Evolutionary conservation across 768 basidiomycete species (phyloP).

Genomic region (Lentinula raphanica): DNA sequence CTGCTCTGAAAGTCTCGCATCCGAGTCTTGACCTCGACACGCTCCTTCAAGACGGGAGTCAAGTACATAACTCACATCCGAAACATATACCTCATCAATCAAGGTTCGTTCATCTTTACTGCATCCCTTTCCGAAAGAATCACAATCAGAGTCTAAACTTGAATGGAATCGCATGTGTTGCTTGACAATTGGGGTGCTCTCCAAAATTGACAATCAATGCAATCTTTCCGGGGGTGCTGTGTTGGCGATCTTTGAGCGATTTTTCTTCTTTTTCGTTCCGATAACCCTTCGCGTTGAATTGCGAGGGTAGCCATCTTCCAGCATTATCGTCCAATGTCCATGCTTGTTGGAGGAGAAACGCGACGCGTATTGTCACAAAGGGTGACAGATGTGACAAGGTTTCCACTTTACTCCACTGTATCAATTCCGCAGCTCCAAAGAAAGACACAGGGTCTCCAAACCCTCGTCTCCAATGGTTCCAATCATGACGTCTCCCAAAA

Average conservation of each 20-base stretch:
- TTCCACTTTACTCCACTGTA: background rate
- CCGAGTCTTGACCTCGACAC: too few relatives aligned
- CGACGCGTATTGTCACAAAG: background rate
- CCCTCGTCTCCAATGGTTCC: slow-evolving; percentile 2
- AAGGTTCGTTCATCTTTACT: background rate
- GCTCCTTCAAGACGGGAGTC: too few relatives aligned
- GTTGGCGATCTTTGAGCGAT: too few relatives aligned
- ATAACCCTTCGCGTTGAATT: too few relatives aligned
- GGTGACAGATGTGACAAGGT: background rate
- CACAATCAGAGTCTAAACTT: background rate
- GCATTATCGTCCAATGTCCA: too few relatives aligned
- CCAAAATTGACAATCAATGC: background rate
- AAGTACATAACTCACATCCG: too few relatives aligned
- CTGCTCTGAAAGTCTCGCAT: too few relatives aligned
- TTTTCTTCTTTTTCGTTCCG: too few relatives aligned
- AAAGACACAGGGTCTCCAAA: background rate
- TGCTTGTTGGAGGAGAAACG: background rate
- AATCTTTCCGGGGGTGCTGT: too few relatives aligned
- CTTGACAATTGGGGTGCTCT: background rate
- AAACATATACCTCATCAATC: background rate
- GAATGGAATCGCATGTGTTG: background rate
- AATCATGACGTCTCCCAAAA: background rate
- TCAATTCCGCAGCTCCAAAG: background rate
- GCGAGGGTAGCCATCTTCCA: too few relatives aligned
- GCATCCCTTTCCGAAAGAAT: background rate